Evolutionary conservation across 345 rosid genomes (phyloP).

Genomic region (Eucalyptus urophylla): DNA sequence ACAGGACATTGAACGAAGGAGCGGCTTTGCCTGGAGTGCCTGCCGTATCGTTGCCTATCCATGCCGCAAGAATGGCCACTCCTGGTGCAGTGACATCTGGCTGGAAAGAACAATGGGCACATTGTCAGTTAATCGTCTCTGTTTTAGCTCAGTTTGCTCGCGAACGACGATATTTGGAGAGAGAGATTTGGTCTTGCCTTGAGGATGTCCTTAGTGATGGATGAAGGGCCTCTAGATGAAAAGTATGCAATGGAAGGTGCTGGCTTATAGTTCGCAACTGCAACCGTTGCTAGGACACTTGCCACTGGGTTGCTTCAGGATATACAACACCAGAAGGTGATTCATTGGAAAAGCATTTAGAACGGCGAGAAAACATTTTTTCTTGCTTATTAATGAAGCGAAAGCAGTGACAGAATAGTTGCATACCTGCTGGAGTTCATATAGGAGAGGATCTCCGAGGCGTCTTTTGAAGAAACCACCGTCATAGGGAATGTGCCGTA

Average conservation of each 20-base stretch:
- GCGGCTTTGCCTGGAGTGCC: slow-evolving; percentile 21
- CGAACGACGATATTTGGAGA: neutral
- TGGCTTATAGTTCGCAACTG: slow-evolving; percentile 38
- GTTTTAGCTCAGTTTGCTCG: neutral
- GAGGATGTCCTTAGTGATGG: slow-evolving; percentile 46
- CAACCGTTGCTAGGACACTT: slow-evolving; percentile 42
- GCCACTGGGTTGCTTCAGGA: slow-evolving; percentile 52
- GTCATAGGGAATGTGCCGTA: slow-evolving; percentile 38
- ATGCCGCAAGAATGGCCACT: slow-evolving; percentile 62
- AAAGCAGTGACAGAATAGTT: neutral
- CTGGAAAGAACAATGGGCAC: slow-evolving; percentile 14
- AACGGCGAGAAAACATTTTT: neutral
- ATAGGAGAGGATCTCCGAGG: slow-evolving; percentile 29
- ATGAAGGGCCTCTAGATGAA: slow-evolving; percentile 76
- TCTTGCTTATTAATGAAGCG: neutral
- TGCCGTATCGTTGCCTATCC: slow-evolving; percentile 43
- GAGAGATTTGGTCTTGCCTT: slow-evolving; percentile 28
- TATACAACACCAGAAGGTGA: neutral
- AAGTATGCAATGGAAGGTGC: slow-evolving; percentile 65
- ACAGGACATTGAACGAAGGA: slow-evolving; percentile 38
- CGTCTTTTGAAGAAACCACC: slow-evolving; percentile 41
- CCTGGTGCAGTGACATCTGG: slow-evolving; percentile 92
- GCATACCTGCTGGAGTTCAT: slow-evolving; percentile 61
- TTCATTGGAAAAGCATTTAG: neutral
- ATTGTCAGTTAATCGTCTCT: neutral